Evolutionary conservation across 192 early-diverging fungal species (phyloP), one percentile per base, ranked within the genome.

Genomic region (Entomortierella parvispora): DNA sequence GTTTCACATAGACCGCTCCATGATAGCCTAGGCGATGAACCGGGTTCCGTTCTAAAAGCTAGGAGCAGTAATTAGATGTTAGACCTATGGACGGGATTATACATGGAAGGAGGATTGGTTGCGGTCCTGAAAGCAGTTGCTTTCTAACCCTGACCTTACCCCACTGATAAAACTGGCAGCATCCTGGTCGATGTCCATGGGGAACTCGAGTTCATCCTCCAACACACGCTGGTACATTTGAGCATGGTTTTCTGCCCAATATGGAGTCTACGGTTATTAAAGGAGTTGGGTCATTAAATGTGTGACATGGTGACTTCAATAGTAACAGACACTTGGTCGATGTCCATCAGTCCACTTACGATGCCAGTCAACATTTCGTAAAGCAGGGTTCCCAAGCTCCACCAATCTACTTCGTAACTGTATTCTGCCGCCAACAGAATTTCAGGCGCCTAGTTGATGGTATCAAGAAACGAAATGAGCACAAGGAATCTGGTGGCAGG

Each of bases 321-420:
- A 14, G 28, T 3, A 48, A 32, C 25, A 28, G 43, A 61, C 46
- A 14, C 28, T 9, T 29, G 40, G 45, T 3, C 5, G 6, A 7
- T 29, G 5, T n/a, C n/a, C n/a, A n/a, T 5, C 22, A 47, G 18
- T 37, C 33, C 11, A 71, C 81, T 66, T 77, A 83, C 74, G 28
- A 77, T 74, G 6, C 97, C 95, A 0, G 91, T 90, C 22, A 97
- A 71, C 94, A 99, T 96, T 68, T 96, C 93, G 59, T 90, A 99
- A 12, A 97, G 68, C 69, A 99, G 83, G 14, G 96, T 88, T n/a
- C 96, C 96, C 58, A 97, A 81, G 46, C 88, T 90, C 97, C 97
- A 99, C 83, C 90, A 95, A 80, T 99, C 97, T 2, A 96, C 92
- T 34, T 86, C 88, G 47, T 84, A 87, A 25, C 86, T 90, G 53